Evolutionary conservation across 305 asterid genomes (phyloP).

Genomic region (Plantago coronopus): DNA sequence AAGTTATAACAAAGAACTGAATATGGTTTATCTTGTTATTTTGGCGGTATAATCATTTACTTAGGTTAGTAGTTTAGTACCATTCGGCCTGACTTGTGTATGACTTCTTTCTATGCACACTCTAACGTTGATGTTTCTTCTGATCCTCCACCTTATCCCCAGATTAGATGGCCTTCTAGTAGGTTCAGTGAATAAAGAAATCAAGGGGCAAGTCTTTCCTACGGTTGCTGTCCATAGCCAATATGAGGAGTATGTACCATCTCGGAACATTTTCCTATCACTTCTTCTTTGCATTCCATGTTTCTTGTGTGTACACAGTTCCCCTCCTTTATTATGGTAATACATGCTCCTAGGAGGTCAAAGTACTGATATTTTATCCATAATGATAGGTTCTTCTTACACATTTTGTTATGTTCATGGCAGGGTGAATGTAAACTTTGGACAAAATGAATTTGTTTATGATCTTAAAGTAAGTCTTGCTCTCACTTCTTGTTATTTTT

Average conservation of each 20-base stretch:
- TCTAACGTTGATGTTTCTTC: slow-evolving; percentile 18
- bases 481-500: slow-evolving; percentile 3
- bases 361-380: slow-evolving; percentile 12
- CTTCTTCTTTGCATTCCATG: slow-evolving; percentile 17
- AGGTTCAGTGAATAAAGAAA: slow-evolving; percentile 72
- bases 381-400: slow-evolving; percentile 18
- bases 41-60: too few relatives aligned
- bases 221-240: slow-evolving; percentile 96
- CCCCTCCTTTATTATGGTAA: slow-evolving; percentile 18
- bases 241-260: slow-evolving; percentile 78
- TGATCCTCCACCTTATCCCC: slow-evolving; percentile 24
- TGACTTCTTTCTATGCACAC: not conserved
- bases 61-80: too few relatives aligned
- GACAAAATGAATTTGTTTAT: slow-evolving; percentile 71
- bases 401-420: slow-evolving; percentile 27
- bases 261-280: slow-evolving; percentile 17
- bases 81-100: too few relatives aligned
- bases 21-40: too few relatives aligned
- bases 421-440: slow-evolving; percentile 92
- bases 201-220: slow-evolving; percentile 75
- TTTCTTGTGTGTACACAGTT: slow-evolving; percentile 18
- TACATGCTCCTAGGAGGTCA: slow-evolving; percentile 16
- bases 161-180: slow-evolving; percentile 85
- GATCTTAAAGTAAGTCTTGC: slow-evolving; percentile 60
- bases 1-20: too few relatives aligned